Conservation (phyloP, 176 grass and related monocot species). For the Pontederia paniculata region DNA sequence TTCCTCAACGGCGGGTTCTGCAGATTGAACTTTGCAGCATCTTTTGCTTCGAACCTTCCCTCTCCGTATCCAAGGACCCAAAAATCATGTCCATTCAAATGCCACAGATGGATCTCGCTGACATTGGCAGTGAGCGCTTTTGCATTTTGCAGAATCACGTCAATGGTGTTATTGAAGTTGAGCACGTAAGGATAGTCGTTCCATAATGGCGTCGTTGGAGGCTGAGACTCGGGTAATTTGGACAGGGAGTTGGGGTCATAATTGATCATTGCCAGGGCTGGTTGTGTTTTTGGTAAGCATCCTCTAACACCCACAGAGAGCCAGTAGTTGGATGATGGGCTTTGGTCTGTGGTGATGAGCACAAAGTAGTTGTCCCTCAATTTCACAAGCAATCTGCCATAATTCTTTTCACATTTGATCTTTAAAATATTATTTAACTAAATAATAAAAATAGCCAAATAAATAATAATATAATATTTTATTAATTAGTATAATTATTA, state of each 20-base stretch:
- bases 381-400: too few species aligned
- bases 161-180: constrained; percentile 33
- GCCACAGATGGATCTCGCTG: constrained; percentile 76
- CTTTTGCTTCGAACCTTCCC: constrained; percentile 16
- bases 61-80: constrained; percentile 81
- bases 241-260: constrained; percentile 42
- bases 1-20: constrained; percentile 61
- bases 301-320: constrained; percentile 57
- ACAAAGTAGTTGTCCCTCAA: constrained; percentile 83
- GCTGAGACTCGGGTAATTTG: constrained; percentile 26
- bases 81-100: too few species aligned
- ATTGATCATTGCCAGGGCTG: constrained; percentile 59
- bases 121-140: constrained; percentile 17
- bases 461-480: too few species aligned
- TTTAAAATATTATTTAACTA: too few species aligned
- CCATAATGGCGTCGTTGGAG: constrained; percentile 50
- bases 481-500: too few species aligned
- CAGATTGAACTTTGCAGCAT: constrained; percentile 31
- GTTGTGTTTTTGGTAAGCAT: constrained; percentile 38
- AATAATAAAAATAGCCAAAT: too few species aligned
- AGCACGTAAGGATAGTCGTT: too few species aligned
- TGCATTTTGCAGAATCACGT: constrained; percentile 79
- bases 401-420: too few species aligned
- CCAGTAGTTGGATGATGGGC: constrained; percentile 69
- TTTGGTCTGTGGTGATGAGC: constrained; percentile 55